phyloP scores from a whole-genome alignment of 139 green algal genomes.

The Pseudopediastrum boryanum region DNA sequence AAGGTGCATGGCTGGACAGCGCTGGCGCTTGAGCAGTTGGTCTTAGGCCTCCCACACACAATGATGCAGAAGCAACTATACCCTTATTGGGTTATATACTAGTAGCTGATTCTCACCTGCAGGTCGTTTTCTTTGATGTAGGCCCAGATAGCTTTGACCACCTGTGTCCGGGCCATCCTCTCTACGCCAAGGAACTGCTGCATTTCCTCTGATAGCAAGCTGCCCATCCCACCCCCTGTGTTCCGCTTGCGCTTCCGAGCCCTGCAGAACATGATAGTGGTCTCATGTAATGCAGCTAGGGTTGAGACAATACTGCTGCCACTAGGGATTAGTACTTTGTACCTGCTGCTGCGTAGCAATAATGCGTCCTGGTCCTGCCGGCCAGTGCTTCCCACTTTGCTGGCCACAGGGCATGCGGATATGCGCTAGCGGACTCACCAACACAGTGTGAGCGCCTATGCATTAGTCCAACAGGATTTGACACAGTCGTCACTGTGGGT shows the following conservation, averaged over 20 bases:
- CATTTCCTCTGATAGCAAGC: conserved; percentile 57
- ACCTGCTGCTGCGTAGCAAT: too few species aligned
- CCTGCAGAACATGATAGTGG: neutral
- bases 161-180: conserved; percentile 48
- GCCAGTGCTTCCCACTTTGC: too few species aligned
- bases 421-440: neutral
- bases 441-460: neutral
- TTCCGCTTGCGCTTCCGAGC: conserved; percentile 18
- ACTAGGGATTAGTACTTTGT: too few species aligned
- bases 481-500: too few species aligned
- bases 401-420: neutral
- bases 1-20: too few species aligned
- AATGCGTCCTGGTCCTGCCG: too few species aligned
- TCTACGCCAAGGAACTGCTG: conserved; percentile 65
- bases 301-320: neutral
- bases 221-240: conserved; percentile 9
- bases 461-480: too few species aligned
- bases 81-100: neutral
- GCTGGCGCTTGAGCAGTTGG: too few species aligned
- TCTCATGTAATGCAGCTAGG: neutral
- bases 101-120: too few species aligned
- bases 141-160: conserved; percentile 84
- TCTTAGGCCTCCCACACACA: too few species aligned
- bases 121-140: conserved; percentile 85
- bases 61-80: neutral